These are phyloP conservation scores for Arthrinium phaeospermum DNA, from an alignment of 2,329 filamentous ascomycete genomes.

Conservation along the genomic window DNA sequence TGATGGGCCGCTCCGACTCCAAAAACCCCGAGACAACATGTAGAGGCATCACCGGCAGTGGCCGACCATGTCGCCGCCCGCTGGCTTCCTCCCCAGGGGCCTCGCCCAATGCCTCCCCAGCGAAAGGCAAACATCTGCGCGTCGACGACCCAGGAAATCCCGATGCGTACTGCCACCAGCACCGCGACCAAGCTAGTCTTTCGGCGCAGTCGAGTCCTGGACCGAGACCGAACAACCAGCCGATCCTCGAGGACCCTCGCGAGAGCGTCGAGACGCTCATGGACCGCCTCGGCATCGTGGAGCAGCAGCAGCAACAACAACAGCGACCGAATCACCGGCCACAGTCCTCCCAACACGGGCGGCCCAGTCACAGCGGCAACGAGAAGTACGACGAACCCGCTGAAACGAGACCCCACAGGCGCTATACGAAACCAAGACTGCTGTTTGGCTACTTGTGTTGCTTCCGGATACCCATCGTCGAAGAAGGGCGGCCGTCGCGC, in stretches of 20 bases:
- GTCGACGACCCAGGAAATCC: conserved; percentile 60
- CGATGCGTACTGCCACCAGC: conserved; percentile 90
- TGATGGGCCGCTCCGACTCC: conserved; percentile 80
- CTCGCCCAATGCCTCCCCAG: conserved; percentile 31
- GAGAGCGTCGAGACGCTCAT: conserved; percentile 88
- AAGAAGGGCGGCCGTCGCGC: conserved; percentile 47
- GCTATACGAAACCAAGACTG: conserved; percentile 35
- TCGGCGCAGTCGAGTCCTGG: conserved; percentile 54
- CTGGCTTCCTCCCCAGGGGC: conserved; percentile 55
- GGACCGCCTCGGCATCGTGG: conserved; percentile 77
- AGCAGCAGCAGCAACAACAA: conserved; percentile 61
- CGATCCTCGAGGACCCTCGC: conserved; percentile 63
- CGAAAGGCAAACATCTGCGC: conserved; percentile 38
- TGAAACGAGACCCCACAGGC: conserved; percentile 29
- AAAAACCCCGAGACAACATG: conserved; percentile 85
- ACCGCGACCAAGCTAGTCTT: conserved; percentile 79
- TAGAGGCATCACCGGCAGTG: conserved; percentile 81
- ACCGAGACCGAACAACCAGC: conserved; percentile 48
- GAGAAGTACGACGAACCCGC: neutral
- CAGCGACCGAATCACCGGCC: conserved; percentile 25
- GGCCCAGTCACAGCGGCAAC: conserved; percentile 26
- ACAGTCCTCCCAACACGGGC: neutral
- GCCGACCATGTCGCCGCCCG: conserved; percentile 81
- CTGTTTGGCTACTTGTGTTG: conserved; percentile 56
- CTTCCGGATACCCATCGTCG: conserved; percentile 55